Evolutionary conservation across 305 asterid genomes (phyloP), one percentile per base, ranked within the genome.

Genomic region (Fraxinus velutina): DNA sequence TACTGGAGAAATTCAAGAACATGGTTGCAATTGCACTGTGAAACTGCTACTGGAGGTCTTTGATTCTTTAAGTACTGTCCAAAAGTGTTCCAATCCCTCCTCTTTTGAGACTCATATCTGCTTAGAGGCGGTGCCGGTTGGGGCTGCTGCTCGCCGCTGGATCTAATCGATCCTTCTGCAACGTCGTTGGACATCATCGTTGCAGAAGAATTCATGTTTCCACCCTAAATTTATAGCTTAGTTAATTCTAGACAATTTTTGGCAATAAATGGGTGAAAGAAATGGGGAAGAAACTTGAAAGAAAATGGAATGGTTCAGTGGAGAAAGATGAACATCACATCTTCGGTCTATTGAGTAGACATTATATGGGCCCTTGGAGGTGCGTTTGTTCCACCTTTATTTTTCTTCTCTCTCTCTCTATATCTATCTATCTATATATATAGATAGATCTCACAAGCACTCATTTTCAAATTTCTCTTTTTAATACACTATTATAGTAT

Each of bases 61-160:
- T 91, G 95, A 78, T 94, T 94, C 30, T 90, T 92, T 10, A 94
- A 80, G 84, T 91, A 94, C 84, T 94, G 98, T 2, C 96, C 95
- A 37, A 94, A 94, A 30, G 98, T 92, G 90, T 92, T 94, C 98
- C 98, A 94, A 10, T 94, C 98, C 24, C 98, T 55, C 3, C 97
- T 82, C 85, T 94, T 94, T 27, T 94, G 98, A 0, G 98, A 91
- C 76, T 91, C 98, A 78, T 94, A 94, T 0, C 98, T 92, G 88
- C 97, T 94, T 10, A 92, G 89, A 0, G 91, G 90, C 5, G 78
- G 84, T 2, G 82, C 83, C 9, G 78, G 85, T 10, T 80, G 83
- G 15, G 80, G 88, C 32, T 22, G 78, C 12, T 50, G 83, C 55
- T 22, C 85, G 73, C 80, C 76, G 71, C 80, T 76, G 12, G 92